phyloP scores from a whole-genome alignment of 148 eudicot species.

The Rheum nobile region DNA sequence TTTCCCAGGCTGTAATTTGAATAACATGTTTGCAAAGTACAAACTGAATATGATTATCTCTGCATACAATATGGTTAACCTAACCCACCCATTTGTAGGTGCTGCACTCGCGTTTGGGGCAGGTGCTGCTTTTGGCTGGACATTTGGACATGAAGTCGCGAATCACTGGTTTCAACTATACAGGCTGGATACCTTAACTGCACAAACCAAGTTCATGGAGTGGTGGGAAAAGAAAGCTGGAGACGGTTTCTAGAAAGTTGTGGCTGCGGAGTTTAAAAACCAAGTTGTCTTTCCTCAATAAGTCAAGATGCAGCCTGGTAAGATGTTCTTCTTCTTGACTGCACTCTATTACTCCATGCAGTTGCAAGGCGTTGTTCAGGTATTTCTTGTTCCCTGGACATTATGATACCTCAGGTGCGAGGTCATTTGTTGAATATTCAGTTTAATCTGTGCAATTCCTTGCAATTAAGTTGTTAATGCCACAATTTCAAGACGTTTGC shows the following conservation, averaged over 20 bases:
- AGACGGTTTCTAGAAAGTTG: conserved; percentile 16
- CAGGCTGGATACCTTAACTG: conserved; percentile 59
- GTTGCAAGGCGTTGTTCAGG: neutral
- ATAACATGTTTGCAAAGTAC: neutral
- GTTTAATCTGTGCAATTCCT: neutral
- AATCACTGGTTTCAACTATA: conserved; percentile 70
- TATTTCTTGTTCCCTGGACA: neutral
- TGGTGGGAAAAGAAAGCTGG: conserved; percentile 71
- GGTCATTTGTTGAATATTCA: neutral
- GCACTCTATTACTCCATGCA: neutral
- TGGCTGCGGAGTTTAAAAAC: neutral
- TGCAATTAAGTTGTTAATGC: neutral
- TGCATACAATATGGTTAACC: neutral
- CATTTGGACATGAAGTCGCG: conserved; percentile 68
- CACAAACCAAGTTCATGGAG: conserved; percentile 80
- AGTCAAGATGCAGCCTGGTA: conserved; percentile 1
- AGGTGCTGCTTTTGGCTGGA: conserved; percentile 67
- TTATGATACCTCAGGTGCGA: neutral
- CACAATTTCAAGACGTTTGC: neutral
- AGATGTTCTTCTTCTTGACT: neutral
- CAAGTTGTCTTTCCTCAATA: conserved; percentile 5
- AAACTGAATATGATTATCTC: neutral
- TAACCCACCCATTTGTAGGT: conserved; percentile 40
- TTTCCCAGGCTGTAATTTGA: neutral
- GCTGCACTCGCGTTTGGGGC: conserved; percentile 57